A percentile compares a stretch with the other conserved stretches of the same genome.
Evolutionary conservation across 495 filamentous ascomycete genomes (phyloP).

Genomic region (Penicillium daleae): DNA sequence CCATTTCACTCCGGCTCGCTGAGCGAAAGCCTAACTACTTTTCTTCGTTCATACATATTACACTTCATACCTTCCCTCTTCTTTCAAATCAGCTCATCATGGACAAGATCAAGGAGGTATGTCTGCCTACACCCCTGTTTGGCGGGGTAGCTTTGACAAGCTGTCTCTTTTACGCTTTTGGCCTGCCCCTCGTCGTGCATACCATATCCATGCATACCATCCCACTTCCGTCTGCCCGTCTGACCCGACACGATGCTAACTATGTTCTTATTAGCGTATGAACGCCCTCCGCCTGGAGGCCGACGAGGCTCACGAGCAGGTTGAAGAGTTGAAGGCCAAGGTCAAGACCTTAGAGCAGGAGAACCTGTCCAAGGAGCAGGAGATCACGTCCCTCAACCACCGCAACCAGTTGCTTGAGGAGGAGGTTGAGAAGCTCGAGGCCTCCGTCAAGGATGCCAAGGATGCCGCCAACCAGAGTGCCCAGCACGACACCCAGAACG

Average conservation of each 20-base stretch:
- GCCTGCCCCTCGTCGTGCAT: conserved; percentile 23
- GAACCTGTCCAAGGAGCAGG: conserved; percentile 94
- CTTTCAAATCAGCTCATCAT: conserved; percentile 41
- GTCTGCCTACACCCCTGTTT: conserved; percentile 41
- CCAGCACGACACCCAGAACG: conserved; percentile 80
- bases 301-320: conserved; percentile 75
- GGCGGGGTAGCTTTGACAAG: conserved; percentile 51
- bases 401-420: conserved; percentile 85
- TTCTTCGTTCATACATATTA: conserved; percentile 40
- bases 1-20: conserved; percentile 42
- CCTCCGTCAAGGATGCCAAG: conserved; percentile 76
- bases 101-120: conserved; percentile 79
- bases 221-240: neutral
- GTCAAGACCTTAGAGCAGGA: conserved; percentile 93
- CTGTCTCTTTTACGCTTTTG: conserved; percentile 24
- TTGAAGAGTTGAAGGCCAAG: conserved; percentile 82
- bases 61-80: conserved; percentile 10
- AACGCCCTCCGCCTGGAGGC: conserved; percentile 88
- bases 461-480: conserved; percentile 70
- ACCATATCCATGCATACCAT: conserved; percentile 20
- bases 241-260: conserved; percentile 25
- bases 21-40: conserved; percentile 46
- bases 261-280: conserved; percentile 72
- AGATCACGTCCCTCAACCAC: conserved; percentile 92
- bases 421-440: conserved; percentile 90